Evolutionary conservation across 1,284 basidiomycete species (phyloP), one percentile per base, ranked within the genome.

Genomic region (Naganishia sp.): DNA sequence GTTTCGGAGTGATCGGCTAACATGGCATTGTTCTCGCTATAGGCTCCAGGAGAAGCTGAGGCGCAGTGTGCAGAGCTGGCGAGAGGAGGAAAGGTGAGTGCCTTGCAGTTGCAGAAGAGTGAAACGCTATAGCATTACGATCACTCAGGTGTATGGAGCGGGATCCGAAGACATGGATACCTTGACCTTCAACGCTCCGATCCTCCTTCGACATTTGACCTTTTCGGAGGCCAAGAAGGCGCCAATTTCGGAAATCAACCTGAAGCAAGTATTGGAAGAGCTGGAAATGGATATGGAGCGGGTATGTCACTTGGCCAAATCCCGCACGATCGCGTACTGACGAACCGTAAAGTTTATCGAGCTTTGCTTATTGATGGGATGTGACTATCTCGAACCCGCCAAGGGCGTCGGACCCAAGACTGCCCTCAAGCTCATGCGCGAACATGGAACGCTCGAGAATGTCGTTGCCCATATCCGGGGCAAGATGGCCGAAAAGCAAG

Each of bases 91-190:
- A 95, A 96, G 82, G 92, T 88, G 67, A 66, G 70, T 75, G 28
- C 9, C 45, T 39, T 43, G 42, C 11, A 7, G 15, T 17, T n/a
- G 13, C 2, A 25, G 2, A 23, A 11, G 43, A 21, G 43, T 3
- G 28, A 28, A 28, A 28, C 28, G 28, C 28, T 28, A 28, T 28
- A 28, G 5, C 28, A 28, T 28, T 28, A 3, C 35, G 35, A 6
- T 39, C 7, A 39, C 69, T 18, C 72, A 92, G 90, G 92, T 97
- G 23, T 99, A 90, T 75, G 96, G 91, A 0, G 94, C 94, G 5
- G 96, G 96, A 6, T 97, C 94, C 0, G 96, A 99, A 81, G 96
- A 99, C 77, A 99, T 99, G 96, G 96, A 99, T 75, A 99, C 96
- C 3, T 86, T 99, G 50, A 99, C 96, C 0, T 99, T 99, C 82